Percentiles rank a stretch among this genome's conserved stretches.
phyloP scores from a whole-genome alignment of 2,329 filamentous ascomycete genomes.

The Colletotrichum gigasporum region DNA sequence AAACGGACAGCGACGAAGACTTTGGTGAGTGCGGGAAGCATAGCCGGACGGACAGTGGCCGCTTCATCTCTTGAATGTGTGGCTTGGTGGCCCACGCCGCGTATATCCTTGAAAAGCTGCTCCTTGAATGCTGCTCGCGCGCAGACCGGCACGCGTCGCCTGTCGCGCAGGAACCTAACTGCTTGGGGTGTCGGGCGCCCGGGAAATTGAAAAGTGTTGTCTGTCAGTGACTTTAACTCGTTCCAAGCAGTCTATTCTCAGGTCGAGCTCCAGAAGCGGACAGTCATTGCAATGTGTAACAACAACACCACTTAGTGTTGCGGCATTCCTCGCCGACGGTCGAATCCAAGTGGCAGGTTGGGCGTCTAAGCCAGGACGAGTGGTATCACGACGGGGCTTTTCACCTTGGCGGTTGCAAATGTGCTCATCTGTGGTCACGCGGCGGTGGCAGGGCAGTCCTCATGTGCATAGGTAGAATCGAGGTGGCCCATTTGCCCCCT shows the following conservation, averaged over 20 bases:
- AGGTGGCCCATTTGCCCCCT: slow-evolving; percentile 10
- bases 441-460: neutral
- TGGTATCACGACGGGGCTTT: neutral
- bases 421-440: slow-evolving; percentile 13
- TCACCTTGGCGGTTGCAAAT: neutral
- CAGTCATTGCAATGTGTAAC: neutral
- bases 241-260: too few species aligned
- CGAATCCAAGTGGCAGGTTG: neutral
- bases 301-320: neutral
- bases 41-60: too few species aligned
- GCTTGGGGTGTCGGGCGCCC: too few species aligned
- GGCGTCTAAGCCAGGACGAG: neutral
- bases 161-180: too few species aligned
- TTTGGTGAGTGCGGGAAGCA: neutral
- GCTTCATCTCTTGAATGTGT: too few species aligned
- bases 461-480: slow-evolving; percentile 14
- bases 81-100: too few species aligned
- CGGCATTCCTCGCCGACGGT: neutral
- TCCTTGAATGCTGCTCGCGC: too few species aligned
- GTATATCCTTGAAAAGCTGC: too few species aligned
- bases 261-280: neutral
- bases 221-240: too few species aligned
- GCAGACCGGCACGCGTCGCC: too few species aligned
- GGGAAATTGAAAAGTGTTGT: too few species aligned
- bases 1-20: neutral